A percentile compares a stretch with the other conserved stretches of the same genome.
phyloP scores from a whole-genome alignment of 148 eudicot genomes.

The Cornus florida region DNA sequence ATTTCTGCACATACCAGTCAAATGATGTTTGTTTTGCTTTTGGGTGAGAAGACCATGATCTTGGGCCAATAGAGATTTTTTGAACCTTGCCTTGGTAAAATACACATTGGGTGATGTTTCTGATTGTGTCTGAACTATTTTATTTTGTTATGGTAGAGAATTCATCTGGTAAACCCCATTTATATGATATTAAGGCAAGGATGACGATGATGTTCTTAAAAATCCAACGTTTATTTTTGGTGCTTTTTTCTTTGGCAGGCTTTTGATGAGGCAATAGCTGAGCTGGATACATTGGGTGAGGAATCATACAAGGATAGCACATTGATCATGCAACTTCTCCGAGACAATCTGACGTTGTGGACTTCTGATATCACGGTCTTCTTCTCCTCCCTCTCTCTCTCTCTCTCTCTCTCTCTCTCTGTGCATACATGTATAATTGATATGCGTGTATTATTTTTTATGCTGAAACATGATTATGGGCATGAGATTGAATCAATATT shows the following conservation, averaged over 20 bases:
- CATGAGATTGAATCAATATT: neutral
- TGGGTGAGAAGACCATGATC: no score
- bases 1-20: neutral
- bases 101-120: neutral
- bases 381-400: neutral
- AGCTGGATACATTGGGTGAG: slow-evolving; percentile 71
- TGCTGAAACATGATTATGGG: neutral
- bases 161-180: no score
- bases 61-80: neutral
- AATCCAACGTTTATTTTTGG: neutral
- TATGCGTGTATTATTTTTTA: no score
- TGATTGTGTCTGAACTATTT: neutral
- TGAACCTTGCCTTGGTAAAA: no score
- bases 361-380: slow-evolving; percentile 59
- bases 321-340: slow-evolving; percentile 72
- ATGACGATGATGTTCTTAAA: neutral
- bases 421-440: neutral
- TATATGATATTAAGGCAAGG: no score
- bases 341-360: slow-evolving; percentile 73
- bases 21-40: neutral
- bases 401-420: no score
- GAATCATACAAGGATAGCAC: slow-evolving; percentile 83
- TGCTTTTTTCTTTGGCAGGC: slow-evolving; percentile 33
- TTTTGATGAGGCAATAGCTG: slow-evolving; percentile 73
- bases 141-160: neutral